Evolutionary conservation across 305 asterid species (phyloP), one percentile per base, ranked within the genome.

Genomic region (Coffea humblotiana): DNA sequence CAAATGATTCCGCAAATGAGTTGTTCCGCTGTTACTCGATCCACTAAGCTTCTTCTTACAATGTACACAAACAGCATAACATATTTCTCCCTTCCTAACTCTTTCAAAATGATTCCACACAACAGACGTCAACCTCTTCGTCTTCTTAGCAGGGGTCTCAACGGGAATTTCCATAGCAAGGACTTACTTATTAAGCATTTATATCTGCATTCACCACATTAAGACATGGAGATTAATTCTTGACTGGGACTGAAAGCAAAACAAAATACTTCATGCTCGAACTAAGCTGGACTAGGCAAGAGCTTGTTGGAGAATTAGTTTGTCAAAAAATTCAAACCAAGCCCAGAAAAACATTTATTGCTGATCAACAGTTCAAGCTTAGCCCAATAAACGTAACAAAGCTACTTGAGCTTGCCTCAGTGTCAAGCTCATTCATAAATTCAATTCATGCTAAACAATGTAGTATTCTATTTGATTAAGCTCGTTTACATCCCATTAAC

Each of bases 101-200:
- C 98, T 89, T 88, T 95, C 98, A 23, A 95, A 95, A 90, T 95
- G 97, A 85, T 95, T 92, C 99, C 99, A 95, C 21, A 95, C 99
- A 76, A 93, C 90, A 32, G 98, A 95, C 16, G 99, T 95, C 90
- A 95, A 81, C 87, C 99, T 90, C 94, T 95, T 95, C 4, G 98
- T 82, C 83, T 91, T 93, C 94, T 92, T 95, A 78, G 88, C 91
- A 76, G 97, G 94, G 77, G 86, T 81, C 88, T 95, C 99, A 77
- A 77, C 78, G 54, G 90, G 13, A 79, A 89, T 78, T 85, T 95
- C 99, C 99, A 95, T 95, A 82, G 71, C 88, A 89, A 83, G 82
- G 77, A 74, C 56, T 79, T 63, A 60, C 45, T 65, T 71, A 75
- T 78, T 64, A 61, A 61, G 37, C 35, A 65, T 6, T 52, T 48